A percentile compares a stretch with the other conserved stretches of the same genome.
These are phyloP conservation scores for Hyphodiscus hymeniophilus DNA, from an alignment of 495 filamentous ascomycete genomes.

Conservation along the genomic window DNA sequence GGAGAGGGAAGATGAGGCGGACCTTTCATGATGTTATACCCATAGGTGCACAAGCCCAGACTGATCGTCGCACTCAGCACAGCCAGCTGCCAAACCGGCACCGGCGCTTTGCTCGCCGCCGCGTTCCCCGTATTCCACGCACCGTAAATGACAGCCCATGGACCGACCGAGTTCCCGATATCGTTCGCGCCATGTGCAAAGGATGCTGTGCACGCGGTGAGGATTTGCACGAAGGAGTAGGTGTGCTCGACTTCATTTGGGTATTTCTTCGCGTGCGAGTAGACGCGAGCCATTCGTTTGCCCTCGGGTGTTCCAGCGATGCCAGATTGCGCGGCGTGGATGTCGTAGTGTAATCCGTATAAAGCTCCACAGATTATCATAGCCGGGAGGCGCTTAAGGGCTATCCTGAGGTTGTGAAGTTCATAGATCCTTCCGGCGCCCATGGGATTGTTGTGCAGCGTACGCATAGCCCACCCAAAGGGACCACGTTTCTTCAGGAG, in stretches of 20 bases:
- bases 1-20: no score
- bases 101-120: conserved; percentile 39
- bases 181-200: conserved; percentile 80
- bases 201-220: conserved; percentile 66
- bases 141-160: conserved; percentile 60
- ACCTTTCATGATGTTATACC: conserved; percentile 62
- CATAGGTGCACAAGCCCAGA: conserved; percentile 61
- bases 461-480: conserved; percentile 66
- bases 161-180: conserved; percentile 68
- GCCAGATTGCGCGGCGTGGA: conserved; percentile 59
- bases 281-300: conserved; percentile 50
- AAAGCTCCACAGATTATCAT: conserved; percentile 44
- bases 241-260: conserved; percentile 70
- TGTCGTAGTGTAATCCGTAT: conserved; percentile 66
- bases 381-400: conserved; percentile 53
- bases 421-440: conserved; percentile 62
- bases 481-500: conserved; percentile 50
- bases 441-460: conserved; percentile 58
- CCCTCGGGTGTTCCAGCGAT: conserved; percentile 58
- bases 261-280: conserved; percentile 51
- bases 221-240: conserved; percentile 66
- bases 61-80: conserved; percentile 49
- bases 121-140: conserved; percentile 49
- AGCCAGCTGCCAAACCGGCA: conserved; percentile 60
- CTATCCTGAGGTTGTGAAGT: conserved; percentile 49